These are phyloP conservation scores for Condylostoma magnum DNA, from an alignment of 169 alveolate genomes.

Conservation along the genomic window DNA sequence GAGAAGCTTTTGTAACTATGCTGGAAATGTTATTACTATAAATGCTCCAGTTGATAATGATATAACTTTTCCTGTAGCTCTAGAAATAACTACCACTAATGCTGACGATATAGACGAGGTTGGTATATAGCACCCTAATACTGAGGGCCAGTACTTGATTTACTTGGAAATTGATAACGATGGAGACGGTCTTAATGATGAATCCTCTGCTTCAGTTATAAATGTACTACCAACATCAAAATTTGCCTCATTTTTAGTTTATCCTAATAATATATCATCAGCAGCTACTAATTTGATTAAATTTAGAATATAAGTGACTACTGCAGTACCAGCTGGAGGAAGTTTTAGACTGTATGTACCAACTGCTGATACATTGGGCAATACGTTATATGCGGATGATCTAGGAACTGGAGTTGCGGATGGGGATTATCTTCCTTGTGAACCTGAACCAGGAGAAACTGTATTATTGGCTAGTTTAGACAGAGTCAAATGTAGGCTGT, in stretches of 20 bases:
- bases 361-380: conserved; percentile 17
- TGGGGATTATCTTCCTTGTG: conserved; percentile 28
- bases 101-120: conserved; percentile 15
- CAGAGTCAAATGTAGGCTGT: conserved; percentile 5
- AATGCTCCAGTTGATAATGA: conserved; percentile 7
- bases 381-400: conserved; percentile 12
- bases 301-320: background rate
- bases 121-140: conserved; percentile 15
- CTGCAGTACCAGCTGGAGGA: conserved; percentile 7
- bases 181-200: conserved; percentile 2
- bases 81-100: conserved; percentile 4
- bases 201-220: background rate
- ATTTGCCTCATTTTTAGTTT: background rate
- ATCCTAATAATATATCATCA: conserved; percentile 9
- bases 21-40: background rate
- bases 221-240: background rate
- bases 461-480: background rate
- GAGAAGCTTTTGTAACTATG: background rate
- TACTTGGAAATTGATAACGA: background rate
- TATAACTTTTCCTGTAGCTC: background rate
- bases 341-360: conserved; percentile 14
- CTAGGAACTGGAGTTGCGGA: conserved; percentile 25
- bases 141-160: background rate
- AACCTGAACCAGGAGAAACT: background rate
- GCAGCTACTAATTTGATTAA: background rate